Conservation (phyloP, 805 yeast species). For the Yamadazyma insecticola region DNA sequence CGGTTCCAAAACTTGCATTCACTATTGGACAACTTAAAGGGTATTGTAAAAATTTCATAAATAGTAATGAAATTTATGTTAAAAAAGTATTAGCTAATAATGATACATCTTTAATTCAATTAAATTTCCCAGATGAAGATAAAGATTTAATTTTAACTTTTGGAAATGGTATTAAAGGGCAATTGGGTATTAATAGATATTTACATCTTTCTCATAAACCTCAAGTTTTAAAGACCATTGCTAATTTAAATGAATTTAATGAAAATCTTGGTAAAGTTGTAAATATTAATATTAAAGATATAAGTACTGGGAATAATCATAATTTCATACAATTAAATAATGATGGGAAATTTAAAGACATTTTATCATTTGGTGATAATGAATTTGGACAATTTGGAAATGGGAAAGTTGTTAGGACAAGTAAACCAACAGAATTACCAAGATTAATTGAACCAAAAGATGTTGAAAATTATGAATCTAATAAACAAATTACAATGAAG, state of each 20-base stretch:
- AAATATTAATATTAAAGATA: conserved; percentile 43
- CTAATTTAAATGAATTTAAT: conserved; percentile 52
- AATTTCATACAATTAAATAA: conserved; percentile 54
- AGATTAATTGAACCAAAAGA: conserved; percentile 53
- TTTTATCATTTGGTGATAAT: conserved; percentile 81
- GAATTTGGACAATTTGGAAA: conserved; percentile 80
- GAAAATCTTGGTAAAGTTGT: conserved; percentile 39
- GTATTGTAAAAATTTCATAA: conserved; percentile 21
- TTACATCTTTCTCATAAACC: conserved; percentile 73
- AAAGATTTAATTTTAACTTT: conserved; percentile 48
- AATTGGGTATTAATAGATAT: conserved; percentile 74
- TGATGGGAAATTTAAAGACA: conserved; percentile 42
- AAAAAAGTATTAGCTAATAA: conserved; percentile 53
- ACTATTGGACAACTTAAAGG: conserved; percentile 25
- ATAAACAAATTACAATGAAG: conserved; percentile 13
- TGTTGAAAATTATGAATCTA: conserved; percentile 10
- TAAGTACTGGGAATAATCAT: conserved; percentile 67
- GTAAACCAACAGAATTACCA: conserved; percentile 53
- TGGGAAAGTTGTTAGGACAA: conserved; percentile 61
- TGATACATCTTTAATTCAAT: conserved; percentile 40
- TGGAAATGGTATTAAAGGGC: conserved; percentile 86
- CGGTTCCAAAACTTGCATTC: conserved; percentile 69
- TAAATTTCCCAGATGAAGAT: conserved; percentile 17
- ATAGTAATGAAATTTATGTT: too few relatives aligned
- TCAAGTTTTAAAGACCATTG: conserved; percentile 47